Evolutionary conservation across 2,329 filamentous ascomycete species (phyloP).

Genomic region (Erysiphe pulchra): DNA sequence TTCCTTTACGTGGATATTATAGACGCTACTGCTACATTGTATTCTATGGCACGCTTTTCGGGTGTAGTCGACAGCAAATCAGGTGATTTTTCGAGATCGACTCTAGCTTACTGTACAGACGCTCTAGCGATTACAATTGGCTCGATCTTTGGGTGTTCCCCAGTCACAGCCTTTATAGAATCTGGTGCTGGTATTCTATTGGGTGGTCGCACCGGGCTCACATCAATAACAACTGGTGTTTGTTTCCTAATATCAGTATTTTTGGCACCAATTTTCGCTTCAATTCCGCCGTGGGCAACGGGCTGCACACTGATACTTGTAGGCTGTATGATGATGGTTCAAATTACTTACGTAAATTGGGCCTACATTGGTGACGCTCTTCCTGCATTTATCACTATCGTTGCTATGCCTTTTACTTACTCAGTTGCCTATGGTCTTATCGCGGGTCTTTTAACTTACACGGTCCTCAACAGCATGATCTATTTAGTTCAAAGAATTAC

Average conservation of each 20-base stretch:
- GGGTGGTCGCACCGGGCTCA: slow-evolving; percentile 47
- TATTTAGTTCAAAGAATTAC: slow-evolving; percentile 22
- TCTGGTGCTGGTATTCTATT: slow-evolving; percentile 53
- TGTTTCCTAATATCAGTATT: slow-evolving; percentile 50
- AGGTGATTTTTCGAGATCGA: slow-evolving; percentile 68
- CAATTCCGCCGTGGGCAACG: slow-evolving; percentile 54
- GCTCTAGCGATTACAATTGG: slow-evolving; percentile 47
- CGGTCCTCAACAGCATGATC: slow-evolving; percentile 25
- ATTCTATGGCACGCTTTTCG: slow-evolving; percentile 59
- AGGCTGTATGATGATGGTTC: slow-evolving; percentile 53
- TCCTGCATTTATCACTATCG: slow-evolving; percentile 50
- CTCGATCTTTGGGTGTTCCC: slow-evolving; percentile 40
- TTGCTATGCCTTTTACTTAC: slow-evolving; percentile 56
- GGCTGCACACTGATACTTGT: slow-evolving; percentile 48
- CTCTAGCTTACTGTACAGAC: slow-evolving; percentile 51
- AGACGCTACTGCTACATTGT: slow-evolving; percentile 51
- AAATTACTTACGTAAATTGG: slow-evolving; percentile 55
- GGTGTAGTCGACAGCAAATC: slow-evolving; percentile 36
- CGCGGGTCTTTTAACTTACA: slow-evolving; percentile 30
- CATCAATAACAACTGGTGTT: slow-evolving; percentile 39
- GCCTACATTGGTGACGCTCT: slow-evolving; percentile 49
- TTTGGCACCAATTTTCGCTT: slow-evolving; percentile 53
- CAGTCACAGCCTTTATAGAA: slow-evolving; percentile 52
- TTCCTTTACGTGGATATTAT: slow-evolving; percentile 63
- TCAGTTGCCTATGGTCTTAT: slow-evolving; percentile 56